Percentiles rank a stretch among this genome's conserved stretches.
Conservation (phyloP, 192 early-diverging fungal species). For the Coemansia sp. region DNA sequence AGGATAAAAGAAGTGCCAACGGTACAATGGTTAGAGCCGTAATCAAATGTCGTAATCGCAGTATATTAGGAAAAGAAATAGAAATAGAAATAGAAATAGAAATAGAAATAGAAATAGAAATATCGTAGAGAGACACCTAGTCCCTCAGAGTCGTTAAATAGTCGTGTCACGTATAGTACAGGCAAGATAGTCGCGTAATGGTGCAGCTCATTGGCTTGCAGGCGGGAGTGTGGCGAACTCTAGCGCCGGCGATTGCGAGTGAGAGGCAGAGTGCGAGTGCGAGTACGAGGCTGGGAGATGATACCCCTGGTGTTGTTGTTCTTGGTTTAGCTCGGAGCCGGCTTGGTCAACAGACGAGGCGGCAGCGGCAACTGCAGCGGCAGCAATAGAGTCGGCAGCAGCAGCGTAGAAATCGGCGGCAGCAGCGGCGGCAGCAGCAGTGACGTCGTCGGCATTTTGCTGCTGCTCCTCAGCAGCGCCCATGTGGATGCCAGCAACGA, state of each 20-base stretch:
- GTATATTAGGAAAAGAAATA: neutral
- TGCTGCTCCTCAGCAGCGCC: neutral
- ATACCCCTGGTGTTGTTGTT: neutral
- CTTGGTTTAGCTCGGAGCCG: neutral
- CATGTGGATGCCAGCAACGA: constrained; percentile 4
- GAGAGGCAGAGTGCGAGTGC: neutral
- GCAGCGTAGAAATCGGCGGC: constrained; percentile 9
- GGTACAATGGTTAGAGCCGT: neutral
- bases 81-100: constrained; percentile 1
- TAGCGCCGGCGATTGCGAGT: constrained; percentile 1
- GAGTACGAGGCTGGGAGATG: neutral
- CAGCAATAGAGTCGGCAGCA: neutral
- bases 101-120: neutral
- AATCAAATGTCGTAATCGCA: neutral
- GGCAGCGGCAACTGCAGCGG: neutral
- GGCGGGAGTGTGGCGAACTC: constrained; percentile 2
- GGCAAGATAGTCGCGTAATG: neutral
- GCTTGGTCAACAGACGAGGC: neutral
- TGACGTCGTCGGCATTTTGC: constrained; percentile 1
- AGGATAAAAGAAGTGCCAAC: neutral
- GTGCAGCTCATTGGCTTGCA: neutral
- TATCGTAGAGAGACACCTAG: neutral
- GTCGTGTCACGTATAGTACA: neutral
- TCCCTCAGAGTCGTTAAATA: neutral
- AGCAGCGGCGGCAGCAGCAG: constrained; percentile 22